phyloP scores from a whole-genome alignment of 345 rosid species.

The Aethionema arabicum region DNA sequence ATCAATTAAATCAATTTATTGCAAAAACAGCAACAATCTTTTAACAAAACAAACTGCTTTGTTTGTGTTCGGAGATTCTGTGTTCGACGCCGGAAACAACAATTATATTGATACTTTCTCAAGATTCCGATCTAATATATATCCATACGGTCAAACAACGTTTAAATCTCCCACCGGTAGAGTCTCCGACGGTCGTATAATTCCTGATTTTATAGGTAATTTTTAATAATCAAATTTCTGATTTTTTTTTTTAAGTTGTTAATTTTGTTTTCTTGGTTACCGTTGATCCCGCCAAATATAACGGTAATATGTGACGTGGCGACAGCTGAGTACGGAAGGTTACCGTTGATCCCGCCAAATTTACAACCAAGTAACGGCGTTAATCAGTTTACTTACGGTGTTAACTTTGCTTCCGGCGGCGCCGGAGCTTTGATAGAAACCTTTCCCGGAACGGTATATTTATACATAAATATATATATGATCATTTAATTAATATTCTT shows the following conservation, averaged over 20 bases:
- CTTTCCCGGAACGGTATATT: slow-evolving; percentile 38
- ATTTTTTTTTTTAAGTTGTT: not conserved
- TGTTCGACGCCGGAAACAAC: slow-evolving; percentile 48
- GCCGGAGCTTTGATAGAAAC: slow-evolving; percentile 52
- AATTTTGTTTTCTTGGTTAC: no score
- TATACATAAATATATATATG: not conserved
- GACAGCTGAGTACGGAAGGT: slow-evolving; percentile 46
- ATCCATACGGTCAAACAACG: slow-evolving; percentile 45
- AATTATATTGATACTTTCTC: slow-evolving; percentile 37
- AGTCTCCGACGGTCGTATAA: slow-evolving; percentile 42
- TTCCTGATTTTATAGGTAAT: slow-evolving; percentile 48
- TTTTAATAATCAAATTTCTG: not conserved
- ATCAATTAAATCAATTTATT: slow-evolving; percentile 1
- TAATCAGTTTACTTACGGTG: slow-evolving; percentile 36
- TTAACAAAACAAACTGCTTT: slow-evolving; percentile 35
- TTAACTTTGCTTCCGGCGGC: slow-evolving; percentile 51
- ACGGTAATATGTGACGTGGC: not conserved
- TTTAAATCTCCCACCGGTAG: slow-evolving; percentile 47
- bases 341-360: slow-evolving; percentile 51
- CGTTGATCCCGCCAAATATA: not conserved
- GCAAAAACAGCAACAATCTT: slow-evolving; percentile 16
- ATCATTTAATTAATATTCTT: not conserved
- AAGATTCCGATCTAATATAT: slow-evolving; percentile 30
- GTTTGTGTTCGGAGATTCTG: slow-evolving; percentile 51
- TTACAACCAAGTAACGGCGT: slow-evolving; percentile 37